Conservation (phyloP, 2,329 filamentous ascomycete genomes). For the Calonectria ilicicola region DNA sequence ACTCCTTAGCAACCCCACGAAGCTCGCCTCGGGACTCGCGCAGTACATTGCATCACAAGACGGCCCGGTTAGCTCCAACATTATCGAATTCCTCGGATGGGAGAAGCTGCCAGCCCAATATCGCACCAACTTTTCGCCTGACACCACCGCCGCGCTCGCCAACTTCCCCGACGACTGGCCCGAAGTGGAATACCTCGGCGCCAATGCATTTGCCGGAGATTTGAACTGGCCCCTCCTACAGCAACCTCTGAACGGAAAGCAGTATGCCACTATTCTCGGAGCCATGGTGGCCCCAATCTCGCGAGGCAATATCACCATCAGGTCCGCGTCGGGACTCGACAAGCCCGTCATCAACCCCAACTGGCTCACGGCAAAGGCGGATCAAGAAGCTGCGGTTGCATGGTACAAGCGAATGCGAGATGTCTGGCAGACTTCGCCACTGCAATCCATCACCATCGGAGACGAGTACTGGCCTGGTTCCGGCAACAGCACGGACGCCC, state of each 20-base stretch:
- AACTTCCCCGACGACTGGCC: slow-evolving; percentile 49
- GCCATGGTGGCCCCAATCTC: slow-evolving; percentile 55
- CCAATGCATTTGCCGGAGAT: background rate
- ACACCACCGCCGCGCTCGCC: slow-evolving; percentile 33
- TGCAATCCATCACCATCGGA: slow-evolving; percentile 43
- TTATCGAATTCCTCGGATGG: slow-evolving; percentile 29
- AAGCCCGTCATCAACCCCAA: slow-evolving; percentile 59
- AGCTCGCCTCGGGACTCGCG: background rate
- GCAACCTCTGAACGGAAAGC: slow-evolving; percentile 28
- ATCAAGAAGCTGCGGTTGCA: slow-evolving; percentile 57
- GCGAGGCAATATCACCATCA: slow-evolving; percentile 58
- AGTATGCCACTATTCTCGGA: slow-evolving; percentile 38
- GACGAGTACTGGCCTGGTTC: slow-evolving; percentile 52
- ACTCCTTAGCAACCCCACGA: background rate
- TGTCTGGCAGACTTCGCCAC: slow-evolving; percentile 33
- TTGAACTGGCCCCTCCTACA: slow-evolving; percentile 14
- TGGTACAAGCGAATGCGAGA: slow-evolving; percentile 41
- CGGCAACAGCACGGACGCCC: slow-evolving; percentile 52
- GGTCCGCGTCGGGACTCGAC: slow-evolving; percentile 47
- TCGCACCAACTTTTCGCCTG: slow-evolving; percentile 29
- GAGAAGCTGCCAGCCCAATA: slow-evolving; percentile 47
- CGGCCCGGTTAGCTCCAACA: slow-evolving; percentile 22
- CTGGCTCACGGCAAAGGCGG: slow-evolving; percentile 56
- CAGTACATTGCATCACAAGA: slow-evolving; percentile 5
- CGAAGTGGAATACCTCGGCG: slow-evolving; percentile 47